Evolutionary conservation across 768 basidiomycete genomes (phyloP), one percentile per base, ranked within the genome.

Genomic region (Lactarius pseudohatsudake): DNA sequence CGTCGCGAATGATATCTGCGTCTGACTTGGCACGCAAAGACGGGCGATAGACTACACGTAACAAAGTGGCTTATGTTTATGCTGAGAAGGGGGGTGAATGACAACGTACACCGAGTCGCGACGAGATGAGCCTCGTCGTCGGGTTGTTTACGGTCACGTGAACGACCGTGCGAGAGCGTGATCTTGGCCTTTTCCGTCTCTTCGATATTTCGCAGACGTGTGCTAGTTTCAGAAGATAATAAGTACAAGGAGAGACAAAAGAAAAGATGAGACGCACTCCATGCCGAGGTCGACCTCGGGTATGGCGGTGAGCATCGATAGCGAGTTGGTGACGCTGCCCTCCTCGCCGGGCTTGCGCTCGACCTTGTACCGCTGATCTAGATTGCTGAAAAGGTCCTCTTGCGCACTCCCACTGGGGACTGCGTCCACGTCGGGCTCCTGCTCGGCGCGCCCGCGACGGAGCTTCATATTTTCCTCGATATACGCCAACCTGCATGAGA

Each of bases 241-340:
- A 15, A 40, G 38, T 40, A 15, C 38, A 5, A 40, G 15, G 38
- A 40, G 13, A 40, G 38, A 40, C 38, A 5, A 40, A 10, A 40
- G 13, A 6, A 15, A 15, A 15, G 38, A 40, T 3, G 9, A 15
- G 47, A 87, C 93, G 72, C 72, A 98, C 96, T 99, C 95, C 90
- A 98, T 97, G 64, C 97, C 97, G 4, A 99, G 82, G 76, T 99
- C 96, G 10, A 98, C 94, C 74, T 98, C 97, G 0, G 96, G 97
- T 72, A 99, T 98, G 41, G 93, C 94, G 18, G 96, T 98, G 62
- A 99, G 81, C 97, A 98, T 99, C 4, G 92, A 87, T 76, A 96
- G 73, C 71, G 92, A 94, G 69, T 93, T 94, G 15, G 94, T 93
- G 30, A 98, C 94, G 73, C 86, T 97, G 9, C 96, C 97, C 67